Percentiles rank a stretch among this genome's conserved stretches.
Evolutionary conservation across 148 eudicot genomes (phyloP).

Genomic region (Chenopodium berlandieri): DNA sequence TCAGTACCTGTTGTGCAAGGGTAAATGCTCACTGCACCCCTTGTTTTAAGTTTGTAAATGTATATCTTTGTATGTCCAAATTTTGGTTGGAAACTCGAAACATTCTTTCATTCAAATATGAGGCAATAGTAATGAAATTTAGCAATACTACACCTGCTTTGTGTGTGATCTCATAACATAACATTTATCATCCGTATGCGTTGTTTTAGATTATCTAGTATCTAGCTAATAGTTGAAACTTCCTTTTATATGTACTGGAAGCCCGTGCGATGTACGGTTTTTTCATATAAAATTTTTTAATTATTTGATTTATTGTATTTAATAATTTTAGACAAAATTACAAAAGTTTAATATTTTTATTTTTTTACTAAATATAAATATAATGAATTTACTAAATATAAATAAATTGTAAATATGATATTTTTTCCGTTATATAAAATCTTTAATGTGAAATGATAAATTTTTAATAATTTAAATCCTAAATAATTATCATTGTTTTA

Average conservation of each 20-base stretch:
- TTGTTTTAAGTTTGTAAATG: slow-evolving; percentile 14
- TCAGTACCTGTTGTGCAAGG: slow-evolving; percentile 62
- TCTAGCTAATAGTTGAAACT: not conserved
- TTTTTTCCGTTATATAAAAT: too few species aligned
- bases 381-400: too few species aligned
- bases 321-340: too few species aligned
- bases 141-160: slow-evolving; percentile 5
- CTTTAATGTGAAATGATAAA: too few species aligned
- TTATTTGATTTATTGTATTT: too few species aligned
- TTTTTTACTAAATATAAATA: too few species aligned
- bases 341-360: too few species aligned
- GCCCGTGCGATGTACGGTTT: too few species aligned
- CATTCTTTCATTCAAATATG: slow-evolving; percentile 33
- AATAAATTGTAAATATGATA: too few species aligned
- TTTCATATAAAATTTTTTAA: too few species aligned
- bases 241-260: not conserved
- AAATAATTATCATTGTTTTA: too few species aligned
- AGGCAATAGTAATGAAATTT: slow-evolving; percentile 16
- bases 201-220: not conserved
- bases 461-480: too few species aligned
- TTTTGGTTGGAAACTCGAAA: slow-evolving; percentile 16
- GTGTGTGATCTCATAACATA: slow-evolving; percentile 4
- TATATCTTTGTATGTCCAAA: slow-evolving; percentile 13
- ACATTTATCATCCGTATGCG: not conserved
- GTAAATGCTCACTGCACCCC: slow-evolving; percentile 8